These are phyloP conservation scores for Chlamydomonas urium DNA, from an alignment of 139 green algal species.

Conservation along the genomic window DNA sequence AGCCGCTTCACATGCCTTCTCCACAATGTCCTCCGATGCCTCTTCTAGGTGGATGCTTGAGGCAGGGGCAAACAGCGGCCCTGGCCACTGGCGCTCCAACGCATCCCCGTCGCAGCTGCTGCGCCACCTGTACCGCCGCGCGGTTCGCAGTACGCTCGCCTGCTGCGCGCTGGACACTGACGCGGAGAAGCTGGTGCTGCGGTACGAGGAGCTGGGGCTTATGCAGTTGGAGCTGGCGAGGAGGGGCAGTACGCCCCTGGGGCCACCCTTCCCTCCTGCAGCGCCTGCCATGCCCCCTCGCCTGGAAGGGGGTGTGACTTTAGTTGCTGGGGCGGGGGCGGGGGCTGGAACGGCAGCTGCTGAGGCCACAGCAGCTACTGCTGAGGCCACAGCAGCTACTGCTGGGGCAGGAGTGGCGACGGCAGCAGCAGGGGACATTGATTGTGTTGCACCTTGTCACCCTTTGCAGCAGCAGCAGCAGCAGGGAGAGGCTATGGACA, in stretches of 20 bases:
- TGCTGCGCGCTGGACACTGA: conserved; percentile 14
- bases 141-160: conserved; percentile 6
- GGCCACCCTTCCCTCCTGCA: not conserved
- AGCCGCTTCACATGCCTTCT: not conserved
- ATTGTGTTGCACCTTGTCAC: too few relatives aligned
- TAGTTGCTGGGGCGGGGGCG: too few relatives aligned
- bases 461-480: too few relatives aligned
- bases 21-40: not conserved
- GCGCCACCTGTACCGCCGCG: not conserved
- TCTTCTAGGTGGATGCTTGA: not conserved
- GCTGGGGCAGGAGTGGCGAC: too few relatives aligned
- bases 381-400: too few relatives aligned
- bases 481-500: too few relatives aligned
- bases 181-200: not conserved
- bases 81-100: not conserved
- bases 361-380: too few relatives aligned
- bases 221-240: not conserved
- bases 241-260: not conserved
- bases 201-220: not conserved
- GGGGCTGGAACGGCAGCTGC: too few relatives aligned
- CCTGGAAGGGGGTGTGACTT: too few relatives aligned
- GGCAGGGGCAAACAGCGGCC: not conserved
- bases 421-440: too few relatives aligned
- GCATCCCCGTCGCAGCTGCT: not conserved
- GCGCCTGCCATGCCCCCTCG: too few relatives aligned